Evolutionary conservation across 2,329 filamentous ascomycete genomes (phyloP).

Genomic region (Aphanocladium album): DNA sequence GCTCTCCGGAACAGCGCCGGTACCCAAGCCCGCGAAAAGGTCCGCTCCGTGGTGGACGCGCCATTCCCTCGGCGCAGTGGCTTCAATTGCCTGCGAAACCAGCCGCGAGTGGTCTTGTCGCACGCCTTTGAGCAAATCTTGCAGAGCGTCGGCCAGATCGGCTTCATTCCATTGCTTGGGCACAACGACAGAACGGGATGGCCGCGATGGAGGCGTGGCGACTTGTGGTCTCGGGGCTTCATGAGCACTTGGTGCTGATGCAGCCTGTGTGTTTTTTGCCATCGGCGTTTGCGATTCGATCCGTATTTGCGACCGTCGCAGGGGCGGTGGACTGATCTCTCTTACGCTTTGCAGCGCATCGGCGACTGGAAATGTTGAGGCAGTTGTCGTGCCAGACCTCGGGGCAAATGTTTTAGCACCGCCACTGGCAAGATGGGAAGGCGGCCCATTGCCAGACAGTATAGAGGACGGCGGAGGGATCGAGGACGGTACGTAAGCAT

Average conservation of each 20-base stretch:
- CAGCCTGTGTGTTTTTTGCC: background rate
- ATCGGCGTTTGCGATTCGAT: background rate
- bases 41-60: conserved; percentile 39
- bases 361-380: background rate
- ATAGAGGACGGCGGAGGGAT: conserved; percentile 1
- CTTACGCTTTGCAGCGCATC: background rate
- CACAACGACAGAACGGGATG: background rate
- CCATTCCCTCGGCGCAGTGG: conserved; percentile 36
- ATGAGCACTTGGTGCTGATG: conserved; percentile 14
- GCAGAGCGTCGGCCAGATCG: conserved; percentile 23
- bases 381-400: background rate
- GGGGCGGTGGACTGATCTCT: conserved; percentile 25
- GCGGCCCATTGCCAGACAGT: conserved; percentile 1
- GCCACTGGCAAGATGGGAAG: background rate
- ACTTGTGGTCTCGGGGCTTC: conserved; percentile 3
- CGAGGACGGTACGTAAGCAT: background rate
- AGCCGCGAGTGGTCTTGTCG: conserved; percentile 41
- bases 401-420: background rate
- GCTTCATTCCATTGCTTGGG: background rate
- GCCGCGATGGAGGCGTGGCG: conserved; percentile 12
- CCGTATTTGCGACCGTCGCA: conserved; percentile 19
- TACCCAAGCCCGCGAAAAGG: conserved; percentile 42
- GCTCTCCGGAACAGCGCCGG: conserved; percentile 30
- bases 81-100: conserved; percentile 40
- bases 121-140: conserved; percentile 37